Evolutionary conservation across 2,329 filamentous ascomycete genomes (phyloP).

Genomic region (Pyrenophora teres): DNA sequence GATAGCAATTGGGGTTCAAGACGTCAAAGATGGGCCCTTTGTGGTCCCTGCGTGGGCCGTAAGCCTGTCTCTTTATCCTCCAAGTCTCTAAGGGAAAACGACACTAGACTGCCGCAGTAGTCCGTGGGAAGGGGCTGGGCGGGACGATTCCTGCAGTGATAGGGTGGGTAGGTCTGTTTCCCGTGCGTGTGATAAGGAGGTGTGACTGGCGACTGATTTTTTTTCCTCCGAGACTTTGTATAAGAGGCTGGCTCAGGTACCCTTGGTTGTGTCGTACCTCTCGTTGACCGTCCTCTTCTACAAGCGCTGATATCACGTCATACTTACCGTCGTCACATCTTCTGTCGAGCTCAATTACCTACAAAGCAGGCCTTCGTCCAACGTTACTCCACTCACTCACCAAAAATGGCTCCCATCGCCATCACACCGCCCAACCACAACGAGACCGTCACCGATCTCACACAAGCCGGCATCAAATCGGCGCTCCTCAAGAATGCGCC

Average conservation of each 20-base stretch:
- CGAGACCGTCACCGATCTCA: constrained; percentile 38
- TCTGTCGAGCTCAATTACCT: not conserved
- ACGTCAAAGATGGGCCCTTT: not conserved
- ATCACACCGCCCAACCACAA: constrained; percentile 36
- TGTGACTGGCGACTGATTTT: constrained; percentile 33
- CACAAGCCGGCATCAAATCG: constrained; percentile 38
- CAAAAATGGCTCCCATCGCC: constrained; percentile 39
- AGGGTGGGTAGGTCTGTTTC: constrained; percentile 11
- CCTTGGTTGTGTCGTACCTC: not conserved
- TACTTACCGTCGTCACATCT: not conserved
- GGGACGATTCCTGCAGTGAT: constrained; percentile 10
- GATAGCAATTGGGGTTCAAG: not conserved
- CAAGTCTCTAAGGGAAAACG: constrained; percentile 7
- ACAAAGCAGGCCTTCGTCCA: not conserved
- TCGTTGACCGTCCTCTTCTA: not conserved
- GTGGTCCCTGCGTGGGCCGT: constrained; percentile 8
- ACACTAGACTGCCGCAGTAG: constrained; percentile 16
- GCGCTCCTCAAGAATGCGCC: constrained; percentile 39
- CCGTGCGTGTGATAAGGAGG: constrained; percentile 31
- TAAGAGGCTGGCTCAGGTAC: constrained; percentile 18
- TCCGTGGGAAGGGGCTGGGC: constrained; percentile 16
- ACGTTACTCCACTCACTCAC: not conserved
- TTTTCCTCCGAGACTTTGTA: constrained; percentile 17
- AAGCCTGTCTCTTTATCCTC: constrained; percentile 22
- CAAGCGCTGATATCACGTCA: not conserved